Conservation (phyloP, 2,329 filamentous ascomycete species). For the Trichoderma atrobrunneum region DNA sequence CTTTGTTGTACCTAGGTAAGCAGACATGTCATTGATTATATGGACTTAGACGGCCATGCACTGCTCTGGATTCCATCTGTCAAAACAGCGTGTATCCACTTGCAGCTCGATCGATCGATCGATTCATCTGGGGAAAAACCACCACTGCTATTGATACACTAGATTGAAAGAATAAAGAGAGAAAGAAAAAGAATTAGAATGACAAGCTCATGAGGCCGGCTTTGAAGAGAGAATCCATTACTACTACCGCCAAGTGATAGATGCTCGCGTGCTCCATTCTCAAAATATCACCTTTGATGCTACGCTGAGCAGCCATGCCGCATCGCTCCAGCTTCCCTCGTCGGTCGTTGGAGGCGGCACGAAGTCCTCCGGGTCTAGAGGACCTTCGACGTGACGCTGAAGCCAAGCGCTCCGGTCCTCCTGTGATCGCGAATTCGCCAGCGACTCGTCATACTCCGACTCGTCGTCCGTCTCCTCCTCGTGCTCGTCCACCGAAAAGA, state of each 20-base stretch:
- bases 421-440: constrained; percentile 29
- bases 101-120: constrained; percentile 7
- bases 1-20: not conserved
- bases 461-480: constrained; percentile 50
- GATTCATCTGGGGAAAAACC: not conserved
- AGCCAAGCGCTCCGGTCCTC: constrained; percentile 34
- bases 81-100: not conserved
- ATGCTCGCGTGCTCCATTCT: not conserved
- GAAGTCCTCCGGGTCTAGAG: constrained; percentile 43
- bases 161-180: not conserved
- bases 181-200: not conserved
- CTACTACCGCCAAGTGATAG: not conserved
- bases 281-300: constrained; percentile 60
- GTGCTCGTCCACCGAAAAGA: constrained; percentile 62
- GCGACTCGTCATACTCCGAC: constrained; percentile 33
- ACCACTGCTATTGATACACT: not conserved
- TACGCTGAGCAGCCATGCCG: constrained; percentile 65
- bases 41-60: not conserved
- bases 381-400: constrained; percentile 40
- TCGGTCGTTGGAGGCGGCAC: constrained; percentile 51
- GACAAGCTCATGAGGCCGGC: not conserved
- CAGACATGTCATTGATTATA: not conserved
- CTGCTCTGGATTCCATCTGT: not conserved
- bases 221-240: not conserved
- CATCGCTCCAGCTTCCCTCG: constrained; percentile 63